A percentile compares a stretch with the other conserved stretches of the same genome.
Conservation (phyloP, 1,139 yeast species). For the Pichia sp. region DNA sequence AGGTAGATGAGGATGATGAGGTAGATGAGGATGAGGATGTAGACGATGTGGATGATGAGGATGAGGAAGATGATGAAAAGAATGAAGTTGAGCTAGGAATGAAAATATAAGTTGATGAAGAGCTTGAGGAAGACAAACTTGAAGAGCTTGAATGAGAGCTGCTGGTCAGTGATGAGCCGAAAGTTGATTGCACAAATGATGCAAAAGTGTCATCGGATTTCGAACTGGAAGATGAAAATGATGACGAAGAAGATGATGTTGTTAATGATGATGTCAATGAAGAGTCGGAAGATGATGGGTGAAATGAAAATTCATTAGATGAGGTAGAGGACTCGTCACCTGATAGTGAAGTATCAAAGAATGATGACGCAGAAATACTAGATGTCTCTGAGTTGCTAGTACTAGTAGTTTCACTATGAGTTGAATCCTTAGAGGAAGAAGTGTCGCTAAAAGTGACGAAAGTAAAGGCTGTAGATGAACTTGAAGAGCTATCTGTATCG, state of each 20-base stretch:
- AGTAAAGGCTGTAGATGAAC: background rate
- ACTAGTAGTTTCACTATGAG: too few relatives aligned
- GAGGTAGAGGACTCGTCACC: slow-evolving; percentile 1
- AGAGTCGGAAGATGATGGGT: background rate
- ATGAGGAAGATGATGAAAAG: background rate
- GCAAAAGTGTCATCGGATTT: background rate
- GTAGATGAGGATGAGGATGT: slow-evolving; percentile 1
- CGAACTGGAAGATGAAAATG: background rate
- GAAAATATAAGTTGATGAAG: slow-evolving; percentile 6
- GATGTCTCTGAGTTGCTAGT: too few relatives aligned
- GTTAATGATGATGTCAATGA: slow-evolving; percentile 1
- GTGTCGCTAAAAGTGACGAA: too few relatives aligned
- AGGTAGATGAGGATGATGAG: background rate
- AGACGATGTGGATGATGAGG: background rate
- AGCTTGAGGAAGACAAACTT: background rate
- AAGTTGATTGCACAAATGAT: background rate
- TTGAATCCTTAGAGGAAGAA: too few relatives aligned
- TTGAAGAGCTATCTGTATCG: background rate
- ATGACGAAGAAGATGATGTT: background rate
- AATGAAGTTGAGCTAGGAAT: slow-evolving; percentile 4
- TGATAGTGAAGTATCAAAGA: background rate
- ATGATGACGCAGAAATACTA: too few relatives aligned
- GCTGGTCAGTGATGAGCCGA: slow-evolving; percentile 4
- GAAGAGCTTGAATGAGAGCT: background rate
- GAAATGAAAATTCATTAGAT: slow-evolving; percentile 1